phyloP scores from a whole-genome alignment of 805 yeast genomes.

The Lipomyces kockii region DNA sequence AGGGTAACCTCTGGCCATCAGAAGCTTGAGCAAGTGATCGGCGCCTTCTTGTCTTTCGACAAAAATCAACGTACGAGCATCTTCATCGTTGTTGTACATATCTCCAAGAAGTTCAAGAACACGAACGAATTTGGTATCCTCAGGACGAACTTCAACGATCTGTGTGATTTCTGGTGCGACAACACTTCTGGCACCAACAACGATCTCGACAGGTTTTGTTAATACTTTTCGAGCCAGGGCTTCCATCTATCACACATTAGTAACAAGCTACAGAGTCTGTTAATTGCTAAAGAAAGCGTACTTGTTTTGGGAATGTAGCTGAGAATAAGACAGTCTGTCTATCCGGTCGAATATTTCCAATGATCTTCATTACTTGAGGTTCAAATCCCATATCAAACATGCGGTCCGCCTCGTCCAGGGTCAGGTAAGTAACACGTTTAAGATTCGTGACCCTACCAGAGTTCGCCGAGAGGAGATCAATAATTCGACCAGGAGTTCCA shows the following conservation, averaged over 20 bases:
- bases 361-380: conserved; percentile 86
- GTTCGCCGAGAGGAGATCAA: conserved; percentile 84
- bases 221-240: conserved; percentile 69
- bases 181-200: conserved; percentile 77
- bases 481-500: conserved; percentile 94
- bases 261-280: background rate
- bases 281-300: background rate
- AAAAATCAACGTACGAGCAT: conserved; percentile 65
- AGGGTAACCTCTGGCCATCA: conserved; percentile 58
- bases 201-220: conserved; percentile 68
- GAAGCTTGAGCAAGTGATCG: conserved; percentile 65
- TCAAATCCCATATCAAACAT: conserved; percentile 97
- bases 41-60: conserved; percentile 88
- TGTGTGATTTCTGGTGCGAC: conserved; percentile 85
- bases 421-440: conserved; percentile 74
- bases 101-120: conserved; percentile 62
- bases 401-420: conserved; percentile 94
- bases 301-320: conserved; percentile 77
- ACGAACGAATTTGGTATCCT: conserved; percentile 59
- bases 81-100: conserved; percentile 44
- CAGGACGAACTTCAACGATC: conserved; percentile 62
- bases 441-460: conserved; percentile 75
- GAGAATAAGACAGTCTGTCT: conserved; percentile 88
- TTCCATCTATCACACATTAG: conserved; percentile 60
- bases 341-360: conserved; percentile 79